phyloP scores from a whole-genome alignment of 78 protist species.

The Dictyostelium capitatum region DNA sequence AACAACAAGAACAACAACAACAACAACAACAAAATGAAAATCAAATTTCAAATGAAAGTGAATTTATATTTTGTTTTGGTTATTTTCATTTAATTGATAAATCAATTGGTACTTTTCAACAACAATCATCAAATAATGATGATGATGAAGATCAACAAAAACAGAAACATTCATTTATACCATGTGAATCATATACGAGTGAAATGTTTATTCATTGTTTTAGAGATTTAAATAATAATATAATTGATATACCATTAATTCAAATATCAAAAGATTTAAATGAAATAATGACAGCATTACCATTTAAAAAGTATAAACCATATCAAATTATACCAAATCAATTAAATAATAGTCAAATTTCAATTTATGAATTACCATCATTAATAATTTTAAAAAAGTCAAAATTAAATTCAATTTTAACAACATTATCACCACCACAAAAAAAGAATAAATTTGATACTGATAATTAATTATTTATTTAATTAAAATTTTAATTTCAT shows the following conservation, averaged over 20 bases:
- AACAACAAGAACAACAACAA: neutral
- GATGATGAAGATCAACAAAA: neutral
- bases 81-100: slow-evolving; percentile 4
- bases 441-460: neutral
- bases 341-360: neutral
- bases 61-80: neutral
- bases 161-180: neutral
- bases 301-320: neutral
- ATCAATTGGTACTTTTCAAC: neutral
- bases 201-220: neutral
- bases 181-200: neutral
- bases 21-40: neutral
- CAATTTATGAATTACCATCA: neutral
- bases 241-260: neutral
- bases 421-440: neutral
- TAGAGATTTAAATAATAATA: slow-evolving; percentile 6
- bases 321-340: slow-evolving; percentile 7
- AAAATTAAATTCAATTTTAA: neutral
- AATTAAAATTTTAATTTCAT: neutral
- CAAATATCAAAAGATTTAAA: neutral
- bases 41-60: neutral
- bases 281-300: neutral
- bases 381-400: slow-evolving; percentile 12
- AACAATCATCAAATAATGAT: too few relatives aligned
- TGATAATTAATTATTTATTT: neutral